These are phyloP conservation scores for Cryptosporidium parvum DNA, from an alignment of 169 alveolate species.

Conservation along the genomic window DNA sequence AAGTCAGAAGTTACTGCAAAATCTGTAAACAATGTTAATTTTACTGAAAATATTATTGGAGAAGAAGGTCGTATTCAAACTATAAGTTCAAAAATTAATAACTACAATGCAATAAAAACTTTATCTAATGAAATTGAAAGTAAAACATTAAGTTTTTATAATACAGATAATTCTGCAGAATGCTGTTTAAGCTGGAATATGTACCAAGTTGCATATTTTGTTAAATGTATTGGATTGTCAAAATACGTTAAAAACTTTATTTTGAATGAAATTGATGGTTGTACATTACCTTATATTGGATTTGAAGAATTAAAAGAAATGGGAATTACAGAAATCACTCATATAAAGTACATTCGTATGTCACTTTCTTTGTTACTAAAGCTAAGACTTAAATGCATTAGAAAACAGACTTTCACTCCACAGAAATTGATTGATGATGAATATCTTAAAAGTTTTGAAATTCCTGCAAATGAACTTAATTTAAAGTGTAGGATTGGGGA, in stretches of 20 bases:
- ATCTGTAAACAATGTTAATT: neutral
- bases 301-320: slow-evolving; percentile 76
- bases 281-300: slow-evolving; percentile 78
- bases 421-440: slow-evolving; percentile 68
- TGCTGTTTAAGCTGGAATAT: slow-evolving; percentile 79
- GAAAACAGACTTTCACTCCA: slow-evolving; percentile 71
- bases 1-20: neutral
- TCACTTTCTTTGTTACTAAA: slow-evolving; percentile 75
- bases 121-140: slow-evolving; percentile 29
- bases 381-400: slow-evolving; percentile 78
- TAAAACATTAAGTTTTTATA: slow-evolving; percentile 28
- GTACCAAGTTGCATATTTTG: slow-evolving; percentile 78
- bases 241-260: slow-evolving; percentile 77
- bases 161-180: slow-evolving; percentile 74
- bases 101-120: slow-evolving; percentile 2
- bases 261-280: slow-evolving; percentile 79
- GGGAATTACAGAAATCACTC: slow-evolving; percentile 75
- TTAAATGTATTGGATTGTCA: slow-evolving; percentile 78
- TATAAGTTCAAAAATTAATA: neutral
- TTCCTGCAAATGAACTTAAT: slow-evolving; percentile 77
- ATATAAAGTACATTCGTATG: slow-evolving; percentile 73
- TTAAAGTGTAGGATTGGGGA: slow-evolving; percentile 82
- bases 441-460: slow-evolving; percentile 65
- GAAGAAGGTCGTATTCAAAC: neutral
- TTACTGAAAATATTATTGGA: neutral